These are phyloP conservation scores for Cordyceps javanica DNA, from an alignment of 2,329 filamentous ascomycete species.

Conservation along the genomic window DNA sequence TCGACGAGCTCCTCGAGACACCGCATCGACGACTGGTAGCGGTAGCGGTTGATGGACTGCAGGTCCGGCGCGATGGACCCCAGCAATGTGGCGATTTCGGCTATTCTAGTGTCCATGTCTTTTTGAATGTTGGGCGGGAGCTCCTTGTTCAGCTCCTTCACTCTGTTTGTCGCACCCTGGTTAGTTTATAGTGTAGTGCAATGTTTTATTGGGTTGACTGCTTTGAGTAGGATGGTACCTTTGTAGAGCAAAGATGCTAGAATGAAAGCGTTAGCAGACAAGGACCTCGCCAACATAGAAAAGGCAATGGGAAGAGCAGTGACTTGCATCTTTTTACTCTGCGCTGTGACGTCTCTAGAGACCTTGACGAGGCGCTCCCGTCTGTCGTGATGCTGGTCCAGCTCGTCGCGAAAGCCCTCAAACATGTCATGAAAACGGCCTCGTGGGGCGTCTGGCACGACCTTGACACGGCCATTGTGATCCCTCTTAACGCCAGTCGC, in stretches of 20 bases:
- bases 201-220: not conserved
- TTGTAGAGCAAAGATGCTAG: conserved; percentile 24
- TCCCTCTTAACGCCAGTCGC: conserved; percentile 47
- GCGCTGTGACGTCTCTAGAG: conserved; percentile 83
- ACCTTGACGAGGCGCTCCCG: conserved; percentile 86
- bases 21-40: conserved; percentile 74
- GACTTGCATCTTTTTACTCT: conserved; percentile 94
- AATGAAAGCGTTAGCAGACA: conserved; percentile 2
- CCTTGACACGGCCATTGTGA: conserved; percentile 42
- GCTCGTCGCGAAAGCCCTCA: conserved; percentile 73
- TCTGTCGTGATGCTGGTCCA: conserved; percentile 92
- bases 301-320: conserved; percentile 36
- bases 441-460: conserved; percentile 27
- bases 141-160: conserved; percentile 54
- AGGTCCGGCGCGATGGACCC: conserved; percentile 64
- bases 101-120: conserved; percentile 63
- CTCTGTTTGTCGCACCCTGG: conserved; percentile 38
- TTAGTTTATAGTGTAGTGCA: not conserved
- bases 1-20: conserved; percentile 95
- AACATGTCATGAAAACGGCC: conserved; percentile 67
- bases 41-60: conserved; percentile 70
- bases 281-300: not conserved
- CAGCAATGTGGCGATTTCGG: conserved; percentile 66
- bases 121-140: conserved; percentile 64
- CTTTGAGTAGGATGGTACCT: conserved; percentile 23